Evolutionary conservation across 495 filamentous ascomycete species (phyloP).

Genomic region (Aspergillus mulundensis): DNA sequence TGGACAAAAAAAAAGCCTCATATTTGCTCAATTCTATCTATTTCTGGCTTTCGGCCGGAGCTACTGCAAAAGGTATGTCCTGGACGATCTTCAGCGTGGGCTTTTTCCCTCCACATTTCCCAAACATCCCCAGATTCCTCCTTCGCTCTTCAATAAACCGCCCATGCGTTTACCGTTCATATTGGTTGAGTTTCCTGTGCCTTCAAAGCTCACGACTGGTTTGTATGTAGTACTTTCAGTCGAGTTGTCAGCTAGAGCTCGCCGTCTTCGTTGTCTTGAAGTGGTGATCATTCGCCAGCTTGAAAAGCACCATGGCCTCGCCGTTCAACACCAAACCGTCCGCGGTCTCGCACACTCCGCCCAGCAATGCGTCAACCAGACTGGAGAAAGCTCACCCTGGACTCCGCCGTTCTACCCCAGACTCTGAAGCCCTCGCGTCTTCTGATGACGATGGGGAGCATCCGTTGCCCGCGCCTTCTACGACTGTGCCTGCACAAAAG

Average conservation of each 20-base stretch:
- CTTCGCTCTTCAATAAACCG: not conserved
- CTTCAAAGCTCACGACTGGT: not conserved
- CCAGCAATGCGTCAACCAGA: slow-evolving; percentile 55
- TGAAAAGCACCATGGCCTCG: slow-evolving; percentile 31
- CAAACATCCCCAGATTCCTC: not conserved
- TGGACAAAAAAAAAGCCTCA: not conserved
- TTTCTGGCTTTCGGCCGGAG: not conserved
- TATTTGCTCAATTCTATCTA: not conserved
- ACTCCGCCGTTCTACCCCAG: slow-evolving; percentile 76
- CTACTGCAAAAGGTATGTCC: not conserved
- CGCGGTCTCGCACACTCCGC: slow-evolving; percentile 22
- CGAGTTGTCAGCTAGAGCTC: not conserved
- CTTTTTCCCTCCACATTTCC: not conserved
- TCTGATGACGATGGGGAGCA: slow-evolving; percentile 83
- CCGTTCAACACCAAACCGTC: slow-evolving; percentile 30
- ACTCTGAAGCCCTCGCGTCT: slow-evolving; percentile 87
- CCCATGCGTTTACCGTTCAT: not conserved
- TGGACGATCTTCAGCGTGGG: not conserved
- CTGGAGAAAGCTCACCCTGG: slow-evolving; percentile 67
- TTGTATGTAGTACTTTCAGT: not conserved
- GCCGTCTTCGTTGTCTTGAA: not conserved
- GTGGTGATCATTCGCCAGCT: not conserved
- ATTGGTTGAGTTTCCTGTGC: not conserved
- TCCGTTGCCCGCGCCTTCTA: slow-evolving; percentile 29
- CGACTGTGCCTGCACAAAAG: slow-evolving; percentile 34